Base-by-base conservation (phyloP, 192 early-diverging fungal species). In the Podila minutissima region DNA sequence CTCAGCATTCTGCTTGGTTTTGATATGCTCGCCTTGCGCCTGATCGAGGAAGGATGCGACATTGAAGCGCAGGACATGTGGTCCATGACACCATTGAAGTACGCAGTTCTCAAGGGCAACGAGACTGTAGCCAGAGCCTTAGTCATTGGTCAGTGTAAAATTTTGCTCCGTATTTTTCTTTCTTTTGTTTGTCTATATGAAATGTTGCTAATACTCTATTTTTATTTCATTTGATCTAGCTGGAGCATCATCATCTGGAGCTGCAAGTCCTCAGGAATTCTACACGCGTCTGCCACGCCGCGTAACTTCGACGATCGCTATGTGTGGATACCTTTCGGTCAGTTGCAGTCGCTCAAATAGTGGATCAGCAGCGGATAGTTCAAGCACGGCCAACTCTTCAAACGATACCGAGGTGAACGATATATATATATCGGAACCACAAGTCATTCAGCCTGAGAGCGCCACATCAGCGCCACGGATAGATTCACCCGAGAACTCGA, bases 41-140 rank as follows among this genome's bases (percentile, higher is more conserved):
- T 81, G 10, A 53, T 81, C 32, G 77, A 81, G 37, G 71, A 81
- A 5, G 77, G 77, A 6, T 81, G 77, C 31, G 77, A 81, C 53
- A 13, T 69, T 17, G 77, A 81, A 48, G 67, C 62, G 4, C 60
- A 72, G 48, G 77, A 81, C 38, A 46, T 17, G 2, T 81, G 67
- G 37, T 28, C 35, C 7, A 73, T 81, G 71, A 81, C 77, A 2
- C 71, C 77, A 4, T 46, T 81, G 13, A 73, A 58, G 66, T 81
- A 81, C 51, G 77, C 77, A 2, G 77, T 73, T 1, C 32, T 73
- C 48, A 72, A 69, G 48, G 67, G 67, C n/a, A 73, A 81, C 59
- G 77, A 81, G 29, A 24, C 29, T 24, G 69, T 73, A 2, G 66
- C 58, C 50, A 62, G 71, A 31, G n/a, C 29, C 5, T 58, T 81